These are phyloP conservation scores for Heliamphora exappendiculata DNA, from an alignment of 148 eudicot genomes.

Conservation along the genomic window DNA sequence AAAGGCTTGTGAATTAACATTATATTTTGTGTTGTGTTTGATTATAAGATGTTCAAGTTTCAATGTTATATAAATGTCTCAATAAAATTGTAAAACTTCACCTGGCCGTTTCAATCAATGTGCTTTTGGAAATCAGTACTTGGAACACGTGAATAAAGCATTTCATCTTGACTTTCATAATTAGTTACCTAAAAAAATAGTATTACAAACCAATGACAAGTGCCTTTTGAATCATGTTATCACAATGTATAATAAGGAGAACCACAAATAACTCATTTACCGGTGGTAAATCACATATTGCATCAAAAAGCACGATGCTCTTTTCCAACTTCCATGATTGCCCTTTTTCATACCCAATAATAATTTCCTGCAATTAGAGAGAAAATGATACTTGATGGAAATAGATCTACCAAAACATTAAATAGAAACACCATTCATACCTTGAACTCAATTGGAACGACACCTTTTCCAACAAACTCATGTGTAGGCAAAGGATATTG, in stretches of 20 bases:
- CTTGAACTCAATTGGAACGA: constrained; percentile 21
- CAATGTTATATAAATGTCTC: not conserved
- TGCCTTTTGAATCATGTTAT: not conserved
- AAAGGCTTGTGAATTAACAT: not conserved
- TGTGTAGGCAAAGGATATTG: constrained; percentile 34
- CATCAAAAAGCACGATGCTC: constrained; percentile 22
- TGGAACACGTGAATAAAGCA: constrained; percentile 19
- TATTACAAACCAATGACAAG: not conserved
- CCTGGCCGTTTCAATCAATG: constrained; percentile 23
- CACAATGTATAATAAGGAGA: too few species aligned
- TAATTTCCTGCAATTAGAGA: constrained; percentile 13
- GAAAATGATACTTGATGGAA: not conserved
- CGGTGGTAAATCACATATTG: constrained; percentile 24
- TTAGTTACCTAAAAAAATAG: constrained; percentile 22
- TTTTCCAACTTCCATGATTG: constrained; percentile 6
- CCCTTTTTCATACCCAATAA: constrained; percentile 19
- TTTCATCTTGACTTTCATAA: constrained; percentile 19
- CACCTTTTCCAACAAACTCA: constrained; percentile 20
- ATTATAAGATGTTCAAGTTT: not conserved
- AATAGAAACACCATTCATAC: not conserved
- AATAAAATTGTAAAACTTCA: not conserved
- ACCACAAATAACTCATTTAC: constrained; percentile 3
- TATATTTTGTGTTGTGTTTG: not conserved
- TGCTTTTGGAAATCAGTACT: constrained; percentile 18
- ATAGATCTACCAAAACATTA: not conserved